Base-by-base conservation (phyloP, 139 green algal species). In the Edaphochlamys debaryana region DNA sequence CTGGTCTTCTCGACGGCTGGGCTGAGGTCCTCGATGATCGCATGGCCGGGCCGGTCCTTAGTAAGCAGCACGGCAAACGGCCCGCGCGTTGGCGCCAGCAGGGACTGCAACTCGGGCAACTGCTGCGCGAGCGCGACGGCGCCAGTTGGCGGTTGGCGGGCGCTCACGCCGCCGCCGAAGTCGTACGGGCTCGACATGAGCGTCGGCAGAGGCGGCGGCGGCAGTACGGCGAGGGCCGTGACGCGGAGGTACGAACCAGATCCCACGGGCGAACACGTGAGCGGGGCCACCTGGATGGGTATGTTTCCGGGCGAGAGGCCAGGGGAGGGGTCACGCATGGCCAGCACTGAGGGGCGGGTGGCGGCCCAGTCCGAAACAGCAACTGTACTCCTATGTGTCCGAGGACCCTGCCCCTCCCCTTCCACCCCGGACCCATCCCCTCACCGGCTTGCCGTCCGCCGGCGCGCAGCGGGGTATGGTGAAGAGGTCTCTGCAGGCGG, bases 41-140 rank as follows among this genome's bases (percentile, higher is more conserved):
- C 73, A 20, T 80, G 73, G 9, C 58, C 27, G 27, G 73, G 73
- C 23, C 54, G 73, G 37, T 80, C 73, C 58, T 45, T 56, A 11
- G 73, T 80, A 15, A 80, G 34, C 40, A 80, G 40, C 30, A 80
- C 58, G 23, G 73, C 73, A 23, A 70, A 69, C 38, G 73, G 67
- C 73, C 73, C 73, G 27, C 56, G 73, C 48, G 52, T 79, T 36
- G 36, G 52, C 22, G 37, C 36, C 36, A 30, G 11, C 25, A 6
- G 36, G 11, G 37, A 4, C 29, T 36, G 72, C 0, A 22, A 32
- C 70, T 20, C 48, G 32, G 20, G 13, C 32, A 32, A 15, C 4
- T 71, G 37, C 37, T 71, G 37, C 36, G 66, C 66, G n/a, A n/a
- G n/a, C n/a, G n/a, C n/a, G n/a, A n/a, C n/a, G n/a, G n/a, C n/a